Base-by-base conservation (phyloP, 1,284 basidiomycete species). In the Cerioporus squamosus region DNA sequence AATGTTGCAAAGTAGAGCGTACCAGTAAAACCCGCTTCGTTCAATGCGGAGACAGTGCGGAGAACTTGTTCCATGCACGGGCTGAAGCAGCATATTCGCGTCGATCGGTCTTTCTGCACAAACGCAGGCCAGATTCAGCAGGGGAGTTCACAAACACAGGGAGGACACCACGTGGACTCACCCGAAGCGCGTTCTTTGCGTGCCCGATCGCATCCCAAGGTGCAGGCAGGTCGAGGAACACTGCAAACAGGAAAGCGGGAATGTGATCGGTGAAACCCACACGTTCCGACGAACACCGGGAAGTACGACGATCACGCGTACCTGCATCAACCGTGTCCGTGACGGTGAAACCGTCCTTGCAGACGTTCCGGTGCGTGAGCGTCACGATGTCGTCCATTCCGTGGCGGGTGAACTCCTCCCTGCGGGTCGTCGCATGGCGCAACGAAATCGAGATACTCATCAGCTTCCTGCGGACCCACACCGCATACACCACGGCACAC, bases 11-110 rank as follows among this genome's bases (percentile, higher is more conserved):
- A 50, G 43, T 22, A n/a, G 43, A 33, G 44, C 84, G 64, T 63
- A 92, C 93, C 92, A 17, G 90, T 87, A 77, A 98, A 99, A 4
- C 95, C 95, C 15, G 91, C 81, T 14, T 92, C 88, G 68, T 95
- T 93, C 14, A 99, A 80, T 0, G 94, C 88, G 43, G 81, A 84
- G 45, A 97, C 95, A 10, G 97, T 98, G 63, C 94, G 90, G 63
- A 97, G 79, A 33, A 99, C 97, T 73, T 99, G 97, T 74, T 99
- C 97, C 74, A 99, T 95, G 76, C 97, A 99, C 1, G 97, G 97
- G 68, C 94, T 97, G 79, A 98, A 99, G 77, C 96, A 98, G 77
- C 97, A 99, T 77, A 98, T 95, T 42, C 93, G 84, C 8, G 92
- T 87, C 44, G 85, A 83, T 58, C 87, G 81, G 74, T 95, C 91